phyloP scores from a whole-genome alignment of 768 basidiomycete species.

The Boletus tylopilopsis region DNA sequence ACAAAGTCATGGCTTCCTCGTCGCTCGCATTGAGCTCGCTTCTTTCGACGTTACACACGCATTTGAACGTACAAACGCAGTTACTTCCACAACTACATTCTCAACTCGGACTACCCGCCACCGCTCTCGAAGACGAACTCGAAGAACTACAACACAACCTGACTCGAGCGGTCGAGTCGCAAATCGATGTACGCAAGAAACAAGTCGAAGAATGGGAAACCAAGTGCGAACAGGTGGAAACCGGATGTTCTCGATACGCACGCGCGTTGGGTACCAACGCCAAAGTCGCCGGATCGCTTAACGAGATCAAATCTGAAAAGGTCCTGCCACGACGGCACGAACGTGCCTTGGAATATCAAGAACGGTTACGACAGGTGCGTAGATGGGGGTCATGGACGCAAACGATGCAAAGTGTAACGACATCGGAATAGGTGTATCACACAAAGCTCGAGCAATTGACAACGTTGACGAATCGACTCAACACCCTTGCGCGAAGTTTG shows the following conservation, averaged over 20 bases:
- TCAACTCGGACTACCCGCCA: constrained; percentile 77
- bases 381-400: background rate
- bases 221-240: constrained; percentile 59
- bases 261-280: constrained; percentile 69
- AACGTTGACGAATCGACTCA: constrained; percentile 65
- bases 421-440: constrained; percentile 53
- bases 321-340: constrained; percentile 72
- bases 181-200: constrained; percentile 63
- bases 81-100: constrained; percentile 78
- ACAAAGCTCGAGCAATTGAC: constrained; percentile 74
- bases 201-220: constrained; percentile 76
- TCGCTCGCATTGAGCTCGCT: constrained; percentile 54
- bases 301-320: constrained; percentile 68
- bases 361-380: constrained; percentile 74
- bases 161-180: constrained; percentile 67
- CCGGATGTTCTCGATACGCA: constrained; percentile 61
- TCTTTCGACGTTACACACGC: constrained; percentile 72
- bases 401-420: constrained; percentile 19
- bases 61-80: constrained; percentile 78
- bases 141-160: constrained; percentile 69
- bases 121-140: constrained; percentile 80
- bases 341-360: constrained; percentile 64
- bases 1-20: constrained; percentile 26
- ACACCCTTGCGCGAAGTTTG: constrained; percentile 53
- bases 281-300: constrained; percentile 60